phyloP scores from a whole-genome alignment of 495 filamentous ascomycete species.

The Astrothelium macrocarpum region DNA sequence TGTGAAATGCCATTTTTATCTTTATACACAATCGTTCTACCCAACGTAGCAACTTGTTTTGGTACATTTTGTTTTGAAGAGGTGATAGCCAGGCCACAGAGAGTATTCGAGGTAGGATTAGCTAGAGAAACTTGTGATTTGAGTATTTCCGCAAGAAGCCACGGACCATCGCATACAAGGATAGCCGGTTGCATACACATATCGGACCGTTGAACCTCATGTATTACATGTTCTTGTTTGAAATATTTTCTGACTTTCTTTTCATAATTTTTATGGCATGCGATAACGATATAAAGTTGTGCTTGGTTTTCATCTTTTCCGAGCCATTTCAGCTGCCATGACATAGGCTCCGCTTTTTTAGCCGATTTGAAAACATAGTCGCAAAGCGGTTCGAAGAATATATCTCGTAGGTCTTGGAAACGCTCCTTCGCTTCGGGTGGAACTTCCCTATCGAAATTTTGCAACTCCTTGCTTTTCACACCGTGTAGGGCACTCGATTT shows the following conservation, averaged over 20 bases:
- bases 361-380: background rate
- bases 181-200: background rate
- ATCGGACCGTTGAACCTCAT: background rate
- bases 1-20: background rate
- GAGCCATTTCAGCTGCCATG: background rate
- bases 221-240: background rate
- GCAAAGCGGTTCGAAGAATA: background rate
- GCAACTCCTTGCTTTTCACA: too few relatives aligned
- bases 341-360: background rate
- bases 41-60: background rate
- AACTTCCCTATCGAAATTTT: background rate
- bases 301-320: background rate
- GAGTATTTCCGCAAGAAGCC: background rate
- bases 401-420: background rate
- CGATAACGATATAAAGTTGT: background rate
- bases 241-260: constrained; percentile 1
- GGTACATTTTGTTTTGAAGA: background rate
- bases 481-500: too few relatives aligned
- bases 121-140: background rate
- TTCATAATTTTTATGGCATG: background rate
- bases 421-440: background rate
- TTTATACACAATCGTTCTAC: background rate
- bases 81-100: background rate
- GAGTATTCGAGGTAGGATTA: background rate
- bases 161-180: background rate